phyloP scores from a whole-genome alignment of 1,284 basidiomycete genomes.

The Malassezia sp. region DNA sequence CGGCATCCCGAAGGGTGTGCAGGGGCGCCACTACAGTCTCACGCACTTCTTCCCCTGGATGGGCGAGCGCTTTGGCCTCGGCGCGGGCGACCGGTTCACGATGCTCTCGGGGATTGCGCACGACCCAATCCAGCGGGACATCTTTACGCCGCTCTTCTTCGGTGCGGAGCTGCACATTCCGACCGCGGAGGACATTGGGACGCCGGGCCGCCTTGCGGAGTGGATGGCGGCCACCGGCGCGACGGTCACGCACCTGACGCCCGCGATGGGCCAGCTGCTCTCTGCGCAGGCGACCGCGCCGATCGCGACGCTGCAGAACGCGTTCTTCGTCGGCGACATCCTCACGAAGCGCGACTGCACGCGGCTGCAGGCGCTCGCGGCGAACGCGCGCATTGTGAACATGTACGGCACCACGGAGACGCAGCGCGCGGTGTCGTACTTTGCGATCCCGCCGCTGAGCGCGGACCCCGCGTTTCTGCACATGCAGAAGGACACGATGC shows the following conservation, averaged over 20 bases:
- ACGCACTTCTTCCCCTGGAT: constrained; percentile 99
- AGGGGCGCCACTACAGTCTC: constrained; percentile 84
- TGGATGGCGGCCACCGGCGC: constrained; percentile 85
- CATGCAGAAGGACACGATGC: constrained; percentile 95
- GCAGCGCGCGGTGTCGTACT: constrained; percentile 96
- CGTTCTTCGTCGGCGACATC: constrained; percentile 99
- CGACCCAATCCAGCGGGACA: constrained; percentile 97
- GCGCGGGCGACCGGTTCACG: constrained; percentile 72
- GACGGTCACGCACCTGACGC: constrained; percentile 80
- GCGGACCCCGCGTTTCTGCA: constrained; percentile 79
- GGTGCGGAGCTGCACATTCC: constrained; percentile 92
- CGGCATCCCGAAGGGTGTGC: constrained; percentile 94
- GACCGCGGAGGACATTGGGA: constrained; percentile 92
- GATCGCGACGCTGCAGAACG: constrained; percentile 75
- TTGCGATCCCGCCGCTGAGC: constrained; percentile 75
- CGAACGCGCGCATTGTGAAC: constrained; percentile 81
- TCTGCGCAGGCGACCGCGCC: constrained; percentile 84
- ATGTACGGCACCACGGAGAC: constrained; percentile 99
- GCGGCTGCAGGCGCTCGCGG: constrained; percentile 80
- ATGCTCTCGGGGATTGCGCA: constrained; percentile 99
- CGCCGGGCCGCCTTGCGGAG: constrained; percentile 86
- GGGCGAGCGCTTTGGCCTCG: constrained; percentile 73
- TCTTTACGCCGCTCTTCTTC: constrained; percentile 97
- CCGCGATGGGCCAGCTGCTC: constrained; percentile 93
- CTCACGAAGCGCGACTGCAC: constrained; percentile 97